Evolutionary conservation across 1,284 basidiomycete species (phyloP), one percentile per base, ranked within the genome.

Genomic region (Malassezia obtusa): DNA sequence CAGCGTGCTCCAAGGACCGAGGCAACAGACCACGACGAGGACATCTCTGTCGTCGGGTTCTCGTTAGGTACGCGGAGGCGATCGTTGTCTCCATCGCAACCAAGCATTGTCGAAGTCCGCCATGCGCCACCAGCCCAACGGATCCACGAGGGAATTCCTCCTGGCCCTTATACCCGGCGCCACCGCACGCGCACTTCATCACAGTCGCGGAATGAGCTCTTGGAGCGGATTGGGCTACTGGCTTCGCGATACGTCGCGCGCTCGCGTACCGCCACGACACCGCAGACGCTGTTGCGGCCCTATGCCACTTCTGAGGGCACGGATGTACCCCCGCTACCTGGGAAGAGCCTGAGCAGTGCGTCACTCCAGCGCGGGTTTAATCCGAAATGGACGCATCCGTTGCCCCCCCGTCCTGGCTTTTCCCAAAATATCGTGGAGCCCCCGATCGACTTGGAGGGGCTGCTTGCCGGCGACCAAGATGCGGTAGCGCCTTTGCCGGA

Each of bases 391-490:
- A 64, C 64, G 0, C 66, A 68, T 49, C 61, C 62, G 2, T 48
- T 56, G 15, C 51, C 58, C 2, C 53, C 40, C 12, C 48, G 47
- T 36, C 35, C 57, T 4, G 57, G 58, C 9, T 65, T 63, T 45
- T 55, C 60, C 15, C 56, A 65, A 14, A 50, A 44, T 36, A 59
- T 71, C 40, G 57, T 67, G 30, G 68, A 68, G 57, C 68, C 68
- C 15, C 62, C 68, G 7, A 55, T 71, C 37, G 68, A 71, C 39
- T 56, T 71, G 15, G 68, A 71, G 4, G 61, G 58, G 5, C 60
- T 62, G 31, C 58, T 61, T 11, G 60, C 61, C n/a, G 66, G 64
- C 52, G 58, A 65, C 32, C 54, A 54, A 10, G 57, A 61, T 25
- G 62, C 65, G 17, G 60, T 62, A 12, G 66, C 59, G 3, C 64